Base-by-base conservation (phyloP, 495 filamentous ascomycete genomes). In the Xylaria nigripes region DNA sequence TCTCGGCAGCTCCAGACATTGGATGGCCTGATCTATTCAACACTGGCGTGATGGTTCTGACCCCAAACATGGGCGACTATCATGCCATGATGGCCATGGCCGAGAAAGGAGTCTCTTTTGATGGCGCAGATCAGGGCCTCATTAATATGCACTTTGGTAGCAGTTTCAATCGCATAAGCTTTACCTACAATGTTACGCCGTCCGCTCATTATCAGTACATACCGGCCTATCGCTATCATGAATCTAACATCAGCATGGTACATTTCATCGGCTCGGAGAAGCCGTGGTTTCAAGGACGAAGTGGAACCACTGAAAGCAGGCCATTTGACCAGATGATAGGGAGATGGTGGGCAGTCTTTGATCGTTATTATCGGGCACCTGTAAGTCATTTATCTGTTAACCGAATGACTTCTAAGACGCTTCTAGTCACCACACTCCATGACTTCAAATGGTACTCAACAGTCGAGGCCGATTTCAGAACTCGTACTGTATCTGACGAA, bases 21-120 rank as follows among this genome's bases (percentile, higher is more conserved):
- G 93, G 93, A 62, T 99, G 94, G 94, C 93, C 93, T 27, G 93
- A 99, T 72, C 81, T 89, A 56, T 99, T 99, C 79, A 99, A 99
- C 73, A 91, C 88, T 43, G 93, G 93, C 54, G 77, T 99, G 47
- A 93, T 99, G 87, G 88, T 86, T 41, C 69, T 97, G 42, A 85
- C 80, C 23, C 93, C 93, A 16, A 88, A 95, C 68, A 72, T 89
- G 77, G 85, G 85, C 49, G 90, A 94, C 54, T 96, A 93, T 68
- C 85, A 86, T 64, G 86, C 89, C 22, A 76, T 99, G 61, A 76
- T 81, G 55, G 86, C 86, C 46, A 79, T 96, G 68, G 91, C 94
- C 24, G 79, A 89, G 56, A 73, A 84, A 30, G 90, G 90, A 46
- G 86, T 89, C 66, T 95, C 90, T 61, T 99, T 99, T 61, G 93